Conservation (phyloP, 2,329 filamentous ascomycete species). For the Cercospora sp. region DNA sequence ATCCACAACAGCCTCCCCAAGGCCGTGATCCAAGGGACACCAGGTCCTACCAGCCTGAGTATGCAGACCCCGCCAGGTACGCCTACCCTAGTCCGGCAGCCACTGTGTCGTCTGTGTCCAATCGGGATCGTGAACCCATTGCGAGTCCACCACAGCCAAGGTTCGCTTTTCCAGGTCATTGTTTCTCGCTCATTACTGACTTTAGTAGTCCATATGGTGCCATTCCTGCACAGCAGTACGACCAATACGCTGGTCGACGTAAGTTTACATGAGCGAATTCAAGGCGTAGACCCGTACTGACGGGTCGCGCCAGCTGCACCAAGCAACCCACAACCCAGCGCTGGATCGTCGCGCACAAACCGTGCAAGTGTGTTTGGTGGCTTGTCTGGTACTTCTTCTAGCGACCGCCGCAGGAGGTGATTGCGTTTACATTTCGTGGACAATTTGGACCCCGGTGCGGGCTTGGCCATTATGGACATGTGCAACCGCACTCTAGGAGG, state of each 20-base stretch:
- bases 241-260: constrained; percentile 38
- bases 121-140: constrained; percentile 35
- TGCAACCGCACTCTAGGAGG: neutral
- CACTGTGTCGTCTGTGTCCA: constrained; percentile 35
- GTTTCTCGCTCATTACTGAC: constrained; percentile 28
- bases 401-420: constrained; percentile 24
- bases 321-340: constrained; percentile 20
- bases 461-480: neutral
- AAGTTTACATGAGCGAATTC: constrained; percentile 33
- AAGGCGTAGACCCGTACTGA: constrained; percentile 28
- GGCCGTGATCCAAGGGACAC: constrained; percentile 32
- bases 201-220: constrained; percentile 33
- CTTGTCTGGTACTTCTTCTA: constrained; percentile 17
- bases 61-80: constrained; percentile 36
- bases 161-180: constrained; percentile 32
- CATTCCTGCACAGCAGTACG: constrained; percentile 32
- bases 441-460: neutral
- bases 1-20: constrained; percentile 28
- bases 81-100: constrained; percentile 41
- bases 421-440: neutral
- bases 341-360: constrained; percentile 21
- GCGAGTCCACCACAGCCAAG: constrained; percentile 35
- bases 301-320: constrained; percentile 31
- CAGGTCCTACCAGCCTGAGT: constrained; percentile 35
- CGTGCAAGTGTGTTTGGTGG: constrained; percentile 28